phyloP scores from a whole-genome alignment of 1,284 basidiomycete genomes.

The Cutaneotrichosporon sp. region DNA sequence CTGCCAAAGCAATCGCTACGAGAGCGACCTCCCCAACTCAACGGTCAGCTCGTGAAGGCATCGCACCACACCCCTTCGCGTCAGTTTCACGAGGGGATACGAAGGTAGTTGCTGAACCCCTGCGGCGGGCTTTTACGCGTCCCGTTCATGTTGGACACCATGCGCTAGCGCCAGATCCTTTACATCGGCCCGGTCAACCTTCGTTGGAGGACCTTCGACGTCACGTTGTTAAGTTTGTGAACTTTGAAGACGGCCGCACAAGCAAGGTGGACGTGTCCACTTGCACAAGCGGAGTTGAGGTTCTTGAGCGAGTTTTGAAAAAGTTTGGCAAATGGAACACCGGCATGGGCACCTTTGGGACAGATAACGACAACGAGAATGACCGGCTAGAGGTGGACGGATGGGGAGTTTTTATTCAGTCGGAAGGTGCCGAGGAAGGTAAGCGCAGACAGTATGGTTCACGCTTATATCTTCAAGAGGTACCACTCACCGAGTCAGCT shows the following conservation, averaged over 20 bases:
- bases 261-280: constrained; percentile 72
- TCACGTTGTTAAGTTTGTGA: constrained; percentile 77
- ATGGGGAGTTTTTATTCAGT: constrained; percentile 73
- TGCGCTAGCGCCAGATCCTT: neutral
- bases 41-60: neutral
- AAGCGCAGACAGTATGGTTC: constrained; percentile 22
- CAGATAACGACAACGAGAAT: constrained; percentile 52
- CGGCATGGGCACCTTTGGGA: constrained; percentile 31
- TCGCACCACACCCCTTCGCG: constrained; percentile 35
- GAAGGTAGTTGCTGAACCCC: neutral
- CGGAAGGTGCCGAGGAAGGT: constrained; percentile 58
- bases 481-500: constrained; percentile 74
- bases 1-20: neutral
- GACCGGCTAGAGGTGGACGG: constrained; percentile 70
- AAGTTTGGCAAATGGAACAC: constrained; percentile 70
- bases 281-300: constrained; percentile 71
- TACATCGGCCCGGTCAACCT: constrained; percentile 22
- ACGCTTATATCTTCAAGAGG: constrained; percentile 49
- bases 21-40: constrained; percentile 5
- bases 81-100: constrained; percentile 8
- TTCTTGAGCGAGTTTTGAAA: constrained; percentile 76
- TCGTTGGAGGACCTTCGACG: constrained; percentile 70
- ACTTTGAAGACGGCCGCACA: constrained; percentile 69
- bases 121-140: neutral
- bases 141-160: neutral